Evolutionary conservation across 257 asterid genomes (phyloP).

Genomic region (Asclepias syriaca): DNA sequence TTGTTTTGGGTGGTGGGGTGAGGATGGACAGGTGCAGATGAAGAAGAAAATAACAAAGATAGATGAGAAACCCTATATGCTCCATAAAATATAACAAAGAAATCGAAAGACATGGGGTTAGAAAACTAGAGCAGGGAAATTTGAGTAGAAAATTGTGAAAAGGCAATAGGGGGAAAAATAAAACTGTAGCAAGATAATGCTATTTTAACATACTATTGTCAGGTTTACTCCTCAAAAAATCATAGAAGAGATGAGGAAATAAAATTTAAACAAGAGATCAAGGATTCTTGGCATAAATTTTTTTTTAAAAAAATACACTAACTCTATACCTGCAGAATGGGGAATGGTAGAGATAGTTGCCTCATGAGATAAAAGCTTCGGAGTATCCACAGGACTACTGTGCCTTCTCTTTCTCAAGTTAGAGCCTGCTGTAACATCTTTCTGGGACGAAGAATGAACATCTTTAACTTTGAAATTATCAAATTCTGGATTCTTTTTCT

Average conservation of each 20-base stretch:
- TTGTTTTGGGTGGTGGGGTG: neutral
- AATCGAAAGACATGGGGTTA: neutral
- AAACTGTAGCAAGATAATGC: neutral
- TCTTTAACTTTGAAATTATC: conserved; percentile 33
- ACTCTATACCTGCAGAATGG: conserved; percentile 49
- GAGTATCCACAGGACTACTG: conserved; percentile 17
- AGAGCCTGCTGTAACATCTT: conserved; percentile 31
- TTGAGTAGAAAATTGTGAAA: no score
- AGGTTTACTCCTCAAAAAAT: neutral
- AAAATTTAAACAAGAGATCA: neutral
- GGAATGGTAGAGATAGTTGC: conserved; percentile 22
- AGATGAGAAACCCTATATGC: neutral
- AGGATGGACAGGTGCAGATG: neutral
- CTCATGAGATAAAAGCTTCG: conserved; percentile 21
- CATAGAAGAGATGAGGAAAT: neutral
- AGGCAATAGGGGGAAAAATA: no score
- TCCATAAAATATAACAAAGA: neutral
- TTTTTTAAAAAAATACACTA: neutral
- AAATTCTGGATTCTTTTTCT: conserved; percentile 27
- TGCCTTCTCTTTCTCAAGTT: conserved; percentile 71
- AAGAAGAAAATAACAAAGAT: neutral
- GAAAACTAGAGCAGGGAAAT: neutral
- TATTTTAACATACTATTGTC: neutral
- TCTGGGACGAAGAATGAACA: conserved; percentile 22
- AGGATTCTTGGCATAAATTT: neutral